phyloP scores from a whole-genome alignment of 2,329 filamentous ascomycete genomes.

The Diaporthe longicolla region DNA sequence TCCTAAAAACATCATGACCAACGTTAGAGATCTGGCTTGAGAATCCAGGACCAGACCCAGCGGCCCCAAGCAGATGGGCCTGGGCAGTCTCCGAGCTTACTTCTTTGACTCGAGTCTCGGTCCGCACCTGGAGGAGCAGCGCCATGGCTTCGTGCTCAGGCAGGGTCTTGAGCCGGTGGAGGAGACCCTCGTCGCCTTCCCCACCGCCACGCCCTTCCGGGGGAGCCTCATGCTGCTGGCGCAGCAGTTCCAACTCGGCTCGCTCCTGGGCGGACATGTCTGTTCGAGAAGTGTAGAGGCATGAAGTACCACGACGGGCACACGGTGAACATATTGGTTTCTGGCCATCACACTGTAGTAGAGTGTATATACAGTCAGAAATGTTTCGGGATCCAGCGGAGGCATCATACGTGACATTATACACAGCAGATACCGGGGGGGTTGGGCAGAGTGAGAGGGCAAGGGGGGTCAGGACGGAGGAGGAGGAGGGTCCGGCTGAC shows the following conservation, averaged over 20 bases:
- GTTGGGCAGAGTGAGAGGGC: neutral
- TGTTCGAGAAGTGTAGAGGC: slow-evolving; percentile 27
- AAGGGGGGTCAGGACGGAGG: neutral
- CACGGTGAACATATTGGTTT: slow-evolving; percentile 37
- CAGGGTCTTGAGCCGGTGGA: slow-evolving; percentile 11
- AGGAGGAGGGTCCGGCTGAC: neutral
- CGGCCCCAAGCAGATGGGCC: neutral
- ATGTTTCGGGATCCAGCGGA: too few relatives aligned
- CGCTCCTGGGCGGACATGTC: slow-evolving; percentile 11
- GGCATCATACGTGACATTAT: neutral
- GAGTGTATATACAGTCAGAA: neutral
- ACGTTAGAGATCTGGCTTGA: neutral
- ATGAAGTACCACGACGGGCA: slow-evolving; percentile 30
- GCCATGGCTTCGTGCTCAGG: slow-evolving; percentile 34
- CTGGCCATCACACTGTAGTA: slow-evolving; percentile 37
- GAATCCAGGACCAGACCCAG: neutral
- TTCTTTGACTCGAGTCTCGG: neutral
- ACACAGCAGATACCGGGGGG: neutral
- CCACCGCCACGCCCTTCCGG: neutral
- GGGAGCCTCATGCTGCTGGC: slow-evolving; percentile 18
- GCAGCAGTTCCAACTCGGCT: slow-evolving; percentile 17
- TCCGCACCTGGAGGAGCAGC: slow-evolving; percentile 19
- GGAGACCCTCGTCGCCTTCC: neutral
- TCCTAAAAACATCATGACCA: neutral
- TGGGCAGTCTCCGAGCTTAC: neutral